Percentiles rank a stretch among this genome's conserved stretches.
Evolutionary conservation across 202 grass and related monocot species (phyloP).

Genomic region (Eragrostis tef): DNA sequence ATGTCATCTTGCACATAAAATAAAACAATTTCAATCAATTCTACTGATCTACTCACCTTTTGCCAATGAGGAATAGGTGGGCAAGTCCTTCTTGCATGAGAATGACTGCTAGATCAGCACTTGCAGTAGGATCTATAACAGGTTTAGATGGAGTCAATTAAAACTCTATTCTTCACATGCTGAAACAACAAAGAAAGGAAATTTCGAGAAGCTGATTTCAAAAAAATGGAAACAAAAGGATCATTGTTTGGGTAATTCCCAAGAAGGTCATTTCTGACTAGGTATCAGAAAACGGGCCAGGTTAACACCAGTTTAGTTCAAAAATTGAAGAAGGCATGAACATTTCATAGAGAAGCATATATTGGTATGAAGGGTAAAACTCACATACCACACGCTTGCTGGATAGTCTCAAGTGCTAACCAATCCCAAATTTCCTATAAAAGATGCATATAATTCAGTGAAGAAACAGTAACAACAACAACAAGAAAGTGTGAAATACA

Average conservation of each 20-base stretch:
- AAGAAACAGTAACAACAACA: slow-evolving; percentile 21
- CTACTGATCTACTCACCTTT: slow-evolving; percentile 57
- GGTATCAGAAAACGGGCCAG: neutral
- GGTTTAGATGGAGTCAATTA: slow-evolving; percentile 33
- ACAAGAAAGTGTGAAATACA: slow-evolving; percentile 20
- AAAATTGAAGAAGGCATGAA: neutral
- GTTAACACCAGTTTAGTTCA: slow-evolving; percentile 1
- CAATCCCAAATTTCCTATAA: slow-evolving; percentile 88
- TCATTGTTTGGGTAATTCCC: slow-evolving; percentile 3
- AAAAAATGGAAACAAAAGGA: neutral
- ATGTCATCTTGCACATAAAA: too few species aligned
- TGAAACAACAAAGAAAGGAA: neutral
- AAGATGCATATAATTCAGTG: slow-evolving; percentile 27
- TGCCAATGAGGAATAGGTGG: slow-evolving; percentile 83
- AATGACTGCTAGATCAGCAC: slow-evolving; percentile 98
- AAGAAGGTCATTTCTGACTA: neutral
- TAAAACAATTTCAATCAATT: too few species aligned
- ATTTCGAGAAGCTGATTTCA: neutral
- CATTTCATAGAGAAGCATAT: slow-evolving; percentile 14
- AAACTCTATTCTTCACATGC: slow-evolving; percentile 4
- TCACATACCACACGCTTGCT: slow-evolving; percentile 96
- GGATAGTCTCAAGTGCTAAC: slow-evolving; percentile 77
- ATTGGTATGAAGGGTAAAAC: neutral
- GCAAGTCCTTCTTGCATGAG: slow-evolving; percentile 99
- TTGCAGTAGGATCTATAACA: slow-evolving; percentile 82